Base-by-base conservation (phyloP, 176 grass and related monocot genomes). In the Musa acuminata region DNA sequence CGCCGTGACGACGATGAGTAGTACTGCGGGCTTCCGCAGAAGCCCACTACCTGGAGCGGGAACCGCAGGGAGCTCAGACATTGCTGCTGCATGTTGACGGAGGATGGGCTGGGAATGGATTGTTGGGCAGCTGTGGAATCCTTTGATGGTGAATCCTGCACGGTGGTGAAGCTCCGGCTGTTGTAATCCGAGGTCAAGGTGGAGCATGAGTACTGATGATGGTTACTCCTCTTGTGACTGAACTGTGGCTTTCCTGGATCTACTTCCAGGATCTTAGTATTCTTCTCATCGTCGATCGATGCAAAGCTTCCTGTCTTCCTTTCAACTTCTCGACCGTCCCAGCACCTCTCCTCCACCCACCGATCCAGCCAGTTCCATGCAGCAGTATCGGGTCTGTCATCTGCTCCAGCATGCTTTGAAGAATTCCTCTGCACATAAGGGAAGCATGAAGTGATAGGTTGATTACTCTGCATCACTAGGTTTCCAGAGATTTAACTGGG, bases 331-430 rank as follows among this genome's bases (percentile, higher is more conserved):
- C 64, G 23, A 16, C 23, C 14, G 20, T 48, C 64, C 64, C 64
- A 80, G 78, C 87, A 89, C 79, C 89, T 71, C 73, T 96, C 89
- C 83, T 92, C 92, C 27, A 96, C 86, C 92, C 89, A 96, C 9
- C 77, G 60, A 74, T 96, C 92, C 55, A 96, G 82, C 85, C 87
- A 96, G 76, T 96, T 92, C 82, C 89, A 81, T 9, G 82, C 84
- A 58, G 84, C 92, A 16, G 89, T 87, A 27, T 90, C 82, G 9
- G 87, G 80, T 69, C 89, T 87, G 76, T 91, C 86, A 52, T 87
- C 79, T 2, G 54, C 5, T 14, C 76, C 74, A 2, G 79, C 57
- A 7, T 79, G 67, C 73, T 72, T 90, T 1, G 72, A 74, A 5
- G 89, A 81, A 69, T 71, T 86, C 26, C 71, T 79, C 93, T 96